Conservation (phyloP, 768 basidiomycete species). For the Tubosaeta sp. region DNA sequence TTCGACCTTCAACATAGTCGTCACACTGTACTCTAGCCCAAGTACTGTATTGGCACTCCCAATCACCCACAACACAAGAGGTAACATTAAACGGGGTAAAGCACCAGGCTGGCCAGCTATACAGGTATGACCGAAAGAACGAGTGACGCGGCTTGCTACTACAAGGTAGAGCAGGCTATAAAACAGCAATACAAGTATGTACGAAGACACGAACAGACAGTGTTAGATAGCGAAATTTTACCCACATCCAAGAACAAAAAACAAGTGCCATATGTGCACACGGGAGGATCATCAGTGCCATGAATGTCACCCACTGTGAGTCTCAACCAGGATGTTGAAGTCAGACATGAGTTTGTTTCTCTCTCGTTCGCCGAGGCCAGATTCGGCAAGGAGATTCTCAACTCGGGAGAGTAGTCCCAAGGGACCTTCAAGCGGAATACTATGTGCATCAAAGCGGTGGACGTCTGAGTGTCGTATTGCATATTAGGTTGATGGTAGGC, state of each 20-base stretch:
- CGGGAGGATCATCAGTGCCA: conserved; percentile 4
- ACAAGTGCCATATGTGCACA: not conserved
- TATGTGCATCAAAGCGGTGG: conserved; percentile 67
- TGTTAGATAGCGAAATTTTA: conserved; percentile 27
- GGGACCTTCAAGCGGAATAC: conserved; percentile 73
- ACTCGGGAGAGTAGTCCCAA: conserved; percentile 64
- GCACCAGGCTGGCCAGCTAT: conserved; percentile 6
- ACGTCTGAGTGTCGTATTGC: conserved; percentile 46
- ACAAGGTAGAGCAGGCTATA: conserved; percentile 16
- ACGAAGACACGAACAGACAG: conserved; percentile 5
- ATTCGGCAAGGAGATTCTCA: conserved; percentile 51
- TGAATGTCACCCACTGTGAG: conserved; percentile 20
- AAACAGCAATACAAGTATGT: conserved; percentile 14
- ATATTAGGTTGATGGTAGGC: conserved; percentile 10
- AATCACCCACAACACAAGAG: not conserved
- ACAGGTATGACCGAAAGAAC: conserved; percentile 4
- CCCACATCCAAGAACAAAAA: conserved; percentile 13
- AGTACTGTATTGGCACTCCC: not conserved
- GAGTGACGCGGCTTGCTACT: conserved; percentile 13
- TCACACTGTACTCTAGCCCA: conserved; percentile 5
- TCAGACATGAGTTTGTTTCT: conserved; percentile 49
- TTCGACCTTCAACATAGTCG: conserved; percentile 67
- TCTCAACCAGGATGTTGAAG: conserved; percentile 54
- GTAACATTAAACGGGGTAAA: conserved; percentile 9
- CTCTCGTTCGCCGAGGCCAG: conserved; percentile 47